Percentiles rank a stretch among this genome's conserved stretches.
These are phyloP conservation scores for Thelonectria discophora DNA, from an alignment of 2,329 filamentous ascomycete genomes.

Conservation along the genomic window DNA sequence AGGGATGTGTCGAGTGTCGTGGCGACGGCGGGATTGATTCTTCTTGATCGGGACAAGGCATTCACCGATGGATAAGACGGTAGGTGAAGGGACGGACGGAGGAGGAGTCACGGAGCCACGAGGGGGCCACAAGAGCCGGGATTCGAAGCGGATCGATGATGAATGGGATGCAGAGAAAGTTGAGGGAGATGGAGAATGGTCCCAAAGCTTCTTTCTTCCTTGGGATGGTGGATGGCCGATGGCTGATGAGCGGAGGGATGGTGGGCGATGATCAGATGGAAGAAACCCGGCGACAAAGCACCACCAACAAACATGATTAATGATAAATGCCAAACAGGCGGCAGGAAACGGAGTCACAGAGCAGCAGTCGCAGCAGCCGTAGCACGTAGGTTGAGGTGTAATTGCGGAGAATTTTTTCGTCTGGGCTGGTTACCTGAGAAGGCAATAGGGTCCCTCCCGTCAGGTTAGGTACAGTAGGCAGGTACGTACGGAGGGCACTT, in stretches of 20 bases:
- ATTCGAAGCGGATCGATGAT: conserved; percentile 14
- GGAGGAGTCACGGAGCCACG: not conserved
- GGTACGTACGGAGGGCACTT: conserved; percentile 39
- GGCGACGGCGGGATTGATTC: conserved; percentile 33
- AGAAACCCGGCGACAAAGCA: conserved; percentile 14
- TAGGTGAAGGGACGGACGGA: not conserved
- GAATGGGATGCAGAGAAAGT: conserved; percentile 10
- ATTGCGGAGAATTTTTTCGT: conserved; percentile 30
- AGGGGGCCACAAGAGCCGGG: not conserved
- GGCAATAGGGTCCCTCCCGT: conserved; percentile 27
- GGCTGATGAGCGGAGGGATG: conserved; percentile 10
- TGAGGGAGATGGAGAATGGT: not conserved
- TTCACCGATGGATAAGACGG: conserved; percentile 1
- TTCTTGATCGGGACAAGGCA: conserved; percentile 11
- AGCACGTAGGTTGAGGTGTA: conserved; percentile 17
- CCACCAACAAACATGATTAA: conserved; percentile 9
- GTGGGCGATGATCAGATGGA: conserved; percentile 16
- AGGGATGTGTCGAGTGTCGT: conserved; percentile 39
- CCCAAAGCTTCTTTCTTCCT: conserved; percentile 23
- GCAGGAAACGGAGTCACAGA: not conserved
- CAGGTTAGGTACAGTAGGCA: conserved; percentile 36
- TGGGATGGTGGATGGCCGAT: conserved; percentile 3
- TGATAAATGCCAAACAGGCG: conserved; percentile 6
- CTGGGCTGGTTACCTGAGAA: conserved; percentile 27
- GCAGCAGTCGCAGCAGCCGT: conserved; percentile 12